Percentiles rank a stretch among this genome's conserved stretches.
phyloP scores from a whole-genome alignment of 768 basidiomycete genomes.

The Suillus brevipes region DNA sequence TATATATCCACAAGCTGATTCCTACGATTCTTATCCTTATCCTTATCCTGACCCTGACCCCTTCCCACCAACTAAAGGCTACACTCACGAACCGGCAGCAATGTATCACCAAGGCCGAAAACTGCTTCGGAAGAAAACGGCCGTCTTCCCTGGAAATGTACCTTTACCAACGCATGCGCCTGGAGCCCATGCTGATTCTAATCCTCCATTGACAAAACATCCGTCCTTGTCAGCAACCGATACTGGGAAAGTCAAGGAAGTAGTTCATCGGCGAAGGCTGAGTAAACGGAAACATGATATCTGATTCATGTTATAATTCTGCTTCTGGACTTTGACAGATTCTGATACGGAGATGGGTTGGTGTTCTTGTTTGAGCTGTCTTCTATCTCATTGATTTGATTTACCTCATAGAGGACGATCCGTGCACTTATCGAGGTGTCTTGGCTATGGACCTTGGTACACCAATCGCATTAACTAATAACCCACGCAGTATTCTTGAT shows the following conservation, averaged over 20 bases:
- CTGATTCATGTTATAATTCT: slow-evolving; percentile 15
- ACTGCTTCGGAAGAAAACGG: slow-evolving; percentile 25
- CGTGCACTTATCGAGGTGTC: slow-evolving; percentile 4
- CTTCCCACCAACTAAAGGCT: slow-evolving; percentile 1
- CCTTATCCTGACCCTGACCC: slow-evolving; percentile 12
- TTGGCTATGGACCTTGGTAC: slow-evolving; percentile 1
- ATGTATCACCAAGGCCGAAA: slow-evolving; percentile 19
- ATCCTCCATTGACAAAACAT: slow-evolving; percentile 12
- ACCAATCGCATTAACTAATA: slow-evolving; percentile 12
- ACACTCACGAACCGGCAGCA: slow-evolving; percentile 11
- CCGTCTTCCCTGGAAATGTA: slow-evolving; percentile 23
- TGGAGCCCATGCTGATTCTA: slow-evolving; percentile 13
- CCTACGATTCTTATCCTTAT: slow-evolving; percentile 10
- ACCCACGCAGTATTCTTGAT: slow-evolving; percentile 2
- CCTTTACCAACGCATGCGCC: slow-evolving; percentile 29
- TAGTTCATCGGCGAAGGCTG: slow-evolving; percentile 31
- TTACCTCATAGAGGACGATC: slow-evolving; percentile 14
- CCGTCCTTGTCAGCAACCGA: slow-evolving; percentile 17
- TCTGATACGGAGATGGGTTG: slow-evolving; percentile 22
- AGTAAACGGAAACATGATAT: slow-evolving; percentile 34
- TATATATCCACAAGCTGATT: slow-evolving; percentile 12
- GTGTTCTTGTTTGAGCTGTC: slow-evolving; percentile 19
- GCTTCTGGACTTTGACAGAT: slow-evolving; percentile 7
- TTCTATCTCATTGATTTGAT: slow-evolving; percentile 20
- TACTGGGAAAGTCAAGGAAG: slow-evolving; percentile 23